Conservation (phyloP, 2,329 filamentous ascomycete species). For the Dactylonectria estremocensis region DNA sequence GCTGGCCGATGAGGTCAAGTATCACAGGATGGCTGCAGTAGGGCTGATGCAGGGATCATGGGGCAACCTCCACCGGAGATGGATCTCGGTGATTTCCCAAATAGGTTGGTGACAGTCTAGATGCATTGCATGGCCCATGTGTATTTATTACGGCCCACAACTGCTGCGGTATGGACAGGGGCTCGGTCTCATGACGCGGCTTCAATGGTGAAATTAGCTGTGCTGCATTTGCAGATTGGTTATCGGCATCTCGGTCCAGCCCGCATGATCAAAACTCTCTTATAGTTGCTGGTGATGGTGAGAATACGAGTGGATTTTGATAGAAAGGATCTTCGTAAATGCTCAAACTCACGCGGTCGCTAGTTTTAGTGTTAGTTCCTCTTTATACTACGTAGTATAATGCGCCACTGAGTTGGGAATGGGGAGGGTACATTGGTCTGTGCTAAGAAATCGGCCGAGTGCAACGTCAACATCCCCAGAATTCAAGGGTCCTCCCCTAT, state of each 20-base stretch:
- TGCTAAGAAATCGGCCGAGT: constrained; percentile 9
- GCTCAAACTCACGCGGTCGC: too few species aligned
- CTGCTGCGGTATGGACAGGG: background rate
- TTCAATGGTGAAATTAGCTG: constrained; percentile 1
- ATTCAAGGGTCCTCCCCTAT: background rate
- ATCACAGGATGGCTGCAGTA: background rate
- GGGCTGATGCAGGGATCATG: background rate
- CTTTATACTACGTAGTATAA: too few species aligned
- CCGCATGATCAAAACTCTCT: constrained; percentile 1
- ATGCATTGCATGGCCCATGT: background rate
- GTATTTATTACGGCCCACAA: background rate
- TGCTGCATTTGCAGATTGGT: background rate
- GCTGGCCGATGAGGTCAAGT: background rate
- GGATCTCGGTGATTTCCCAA: constrained; percentile 18
- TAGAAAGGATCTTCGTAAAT: too few species aligned
- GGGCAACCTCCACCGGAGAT: background rate
- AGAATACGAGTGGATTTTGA: background rate
- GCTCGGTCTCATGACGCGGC: background rate
- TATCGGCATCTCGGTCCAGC: constrained; percentile 4
- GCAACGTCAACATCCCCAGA: background rate
- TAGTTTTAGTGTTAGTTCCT: too few species aligned
- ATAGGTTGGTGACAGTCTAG: background rate
- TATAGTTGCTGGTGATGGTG: background rate
- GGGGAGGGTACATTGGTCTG: background rate
- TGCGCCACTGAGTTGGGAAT: background rate